Base-by-base conservation (phyloP, 768 basidiomycete species). In the Boletales sp. region DNA sequence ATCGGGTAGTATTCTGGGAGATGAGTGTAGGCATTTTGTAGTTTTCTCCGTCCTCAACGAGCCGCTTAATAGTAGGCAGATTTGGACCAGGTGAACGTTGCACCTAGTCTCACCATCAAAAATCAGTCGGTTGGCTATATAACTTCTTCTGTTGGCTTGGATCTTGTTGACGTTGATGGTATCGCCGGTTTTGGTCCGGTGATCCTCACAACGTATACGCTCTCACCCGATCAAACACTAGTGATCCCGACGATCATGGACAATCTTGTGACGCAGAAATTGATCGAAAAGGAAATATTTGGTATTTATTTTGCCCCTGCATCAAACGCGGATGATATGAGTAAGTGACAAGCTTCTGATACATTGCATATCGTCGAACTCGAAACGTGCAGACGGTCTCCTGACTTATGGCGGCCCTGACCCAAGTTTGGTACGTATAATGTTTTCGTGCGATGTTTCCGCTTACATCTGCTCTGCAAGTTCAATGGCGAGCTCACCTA, bases 211-310 rank as follows among this genome's bases (percentile, higher is more conserved):
- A 2, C 1, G 6, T 18, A 21, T 7, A 36, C 41, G 36, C 36
- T 50, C 10, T 8, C 14, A 5, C 45, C 45, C 13, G 50, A 49
- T 12, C 15, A 45, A 6, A 39, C 30, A 15, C 14, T 27, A 40
- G 39, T n/a, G n/a, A n/a, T 61, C 11, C 60, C 60, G 27, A 65
- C 58, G 8, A 43, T 60, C 24, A 58, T 57, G 40, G 14, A 58
- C 44, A 62, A 64, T 34, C 53, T 58, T 5, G 19, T 47, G 36
- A 38, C 50, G 1, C 62, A 65, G 42, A 41, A 47, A 7, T 19
- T 53, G 3, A 47, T 65, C 45, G 14, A 58, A 7, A 30, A 48
- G 6, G 14, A 59, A 38, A 36, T 59, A 17, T 12, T 63, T 5
- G 56, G 55, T n/a, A 15, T 63, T 21, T 59, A 48, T 35, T 59